Base-by-base conservation (phyloP, 1,284 basidiomycete genomes). In the Phellopilus nigrolimitatus region DNA sequence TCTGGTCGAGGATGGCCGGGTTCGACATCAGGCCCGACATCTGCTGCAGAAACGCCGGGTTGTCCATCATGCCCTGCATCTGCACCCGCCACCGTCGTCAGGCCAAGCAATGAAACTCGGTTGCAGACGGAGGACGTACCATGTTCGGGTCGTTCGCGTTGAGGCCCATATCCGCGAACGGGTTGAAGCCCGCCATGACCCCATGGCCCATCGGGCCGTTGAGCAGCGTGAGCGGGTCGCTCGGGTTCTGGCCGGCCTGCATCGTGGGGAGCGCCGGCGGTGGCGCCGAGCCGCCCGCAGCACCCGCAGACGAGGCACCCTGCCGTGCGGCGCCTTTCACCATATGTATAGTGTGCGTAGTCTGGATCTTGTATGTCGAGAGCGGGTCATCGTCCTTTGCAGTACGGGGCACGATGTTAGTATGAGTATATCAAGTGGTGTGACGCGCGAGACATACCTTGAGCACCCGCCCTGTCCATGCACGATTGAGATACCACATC, bases 61-160 rank as follows among this genome's bases (percentile, higher is more conserved):
- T 87, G 62, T 86, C 82, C 75, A 95, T 79, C 82, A 95, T 85
- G 38, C 73, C 74, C 63, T 90, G 84, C 69, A 94, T 73, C 89
- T 92, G 61, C 9, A 30, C 24, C 10, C 8, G 13, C 15, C n/a
- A n/a, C n/a, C 21, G 8, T 7, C 34, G 19, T 15, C 19, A 15
- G 37, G 15, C 46, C 51, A 25, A 28, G 21, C 28, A 12, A 28
- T 4, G 1, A 43, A 8, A 7, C 15, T 15, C 25, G 45, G 33
- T 17, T 21, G 19, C 22, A 27, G 4, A 19, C 9, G 8, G 24
- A 25, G 12, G 28, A 62, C 79, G 60, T 57, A 91, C 88, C 79
- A 94, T 89, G 64, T 95, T 95, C 1, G 91, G 92, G 63, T 94
- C 92, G 60, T 87, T 88, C 3, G 80, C 73, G 64, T 97, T 97